These are phyloP conservation scores for Puccinia brachypodii DNA, from an alignment of 1,284 basidiomycete species.

Conservation along the genomic window DNA sequence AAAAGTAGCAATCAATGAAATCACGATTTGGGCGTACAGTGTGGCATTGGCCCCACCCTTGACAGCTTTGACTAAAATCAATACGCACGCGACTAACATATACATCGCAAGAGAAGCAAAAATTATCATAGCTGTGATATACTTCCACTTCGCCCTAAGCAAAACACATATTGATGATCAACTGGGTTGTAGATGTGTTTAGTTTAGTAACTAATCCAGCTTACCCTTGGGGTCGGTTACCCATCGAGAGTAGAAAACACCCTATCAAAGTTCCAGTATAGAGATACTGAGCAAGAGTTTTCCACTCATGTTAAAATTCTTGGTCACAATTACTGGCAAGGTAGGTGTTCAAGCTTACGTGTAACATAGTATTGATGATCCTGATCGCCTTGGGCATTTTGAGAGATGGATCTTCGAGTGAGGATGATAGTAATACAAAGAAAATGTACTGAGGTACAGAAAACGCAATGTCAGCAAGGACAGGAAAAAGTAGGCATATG, in stretches of 20 bases:
- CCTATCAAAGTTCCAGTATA: slow-evolving; percentile 81
- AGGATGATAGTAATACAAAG: slow-evolving; percentile 84
- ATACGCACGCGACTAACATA: slow-evolving; percentile 69
- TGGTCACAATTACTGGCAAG: not conserved
- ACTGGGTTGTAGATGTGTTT: not conserved
- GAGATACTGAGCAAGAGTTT: slow-evolving; percentile 65
- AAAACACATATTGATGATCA: not conserved
- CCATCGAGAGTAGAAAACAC: slow-evolving; percentile 93
- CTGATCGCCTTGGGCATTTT: slow-evolving; percentile 66
- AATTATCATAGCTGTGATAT: slow-evolving; percentile 73
- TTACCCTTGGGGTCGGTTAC: slow-evolving; percentile 86
- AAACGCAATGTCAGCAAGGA: not conserved
- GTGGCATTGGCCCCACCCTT: slow-evolving; percentile 64
- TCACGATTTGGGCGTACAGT: slow-evolving; percentile 72
- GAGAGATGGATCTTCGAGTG: slow-evolving; percentile 76
- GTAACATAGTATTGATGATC: slow-evolving; percentile 75
- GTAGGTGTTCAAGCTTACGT: slow-evolving; percentile 61
- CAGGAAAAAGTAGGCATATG: not conserved
- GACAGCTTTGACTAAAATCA: slow-evolving; percentile 72
- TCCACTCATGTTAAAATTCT: not conserved
- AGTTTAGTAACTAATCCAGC: slow-evolving; percentile 51
- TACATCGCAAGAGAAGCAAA: slow-evolving; percentile 80
- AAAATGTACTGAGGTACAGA: slow-evolving; percentile 70
- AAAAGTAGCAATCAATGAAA: slow-evolving; percentile 81
- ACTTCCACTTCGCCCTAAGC: slow-evolving; percentile 75